Conservation (phyloP, 495 filamentous ascomycete genomes). For the Penicillium canescens region DNA sequence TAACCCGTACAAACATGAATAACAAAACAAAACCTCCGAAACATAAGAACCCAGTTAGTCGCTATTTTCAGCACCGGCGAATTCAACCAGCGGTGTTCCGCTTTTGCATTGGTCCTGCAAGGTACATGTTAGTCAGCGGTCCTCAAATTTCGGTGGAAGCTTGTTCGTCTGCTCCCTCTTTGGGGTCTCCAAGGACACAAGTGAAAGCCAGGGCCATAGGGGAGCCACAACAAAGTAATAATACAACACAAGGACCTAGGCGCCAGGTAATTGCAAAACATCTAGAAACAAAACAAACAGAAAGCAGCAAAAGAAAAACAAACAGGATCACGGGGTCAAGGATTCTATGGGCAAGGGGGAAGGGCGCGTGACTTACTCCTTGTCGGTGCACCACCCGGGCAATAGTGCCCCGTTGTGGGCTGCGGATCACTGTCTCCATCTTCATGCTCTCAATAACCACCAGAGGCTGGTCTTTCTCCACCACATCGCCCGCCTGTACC, state of each 20-base stretch:
- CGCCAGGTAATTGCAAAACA: neutral
- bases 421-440: conserved; percentile 98
- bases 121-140: conserved; percentile 27
- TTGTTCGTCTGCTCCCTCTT: neutral
- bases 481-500: conserved; percentile 74
- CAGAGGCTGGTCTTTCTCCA: conserved; percentile 82
- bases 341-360: neutral
- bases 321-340: neutral
- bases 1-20: too few species aligned
- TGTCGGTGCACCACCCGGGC: conserved; percentile 79
- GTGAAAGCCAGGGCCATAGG: too few species aligned
- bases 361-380: conserved; percentile 65
- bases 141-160: neutral
- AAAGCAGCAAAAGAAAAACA: conserved; percentile 2
- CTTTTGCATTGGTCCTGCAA: conserved; percentile 59
- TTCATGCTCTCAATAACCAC: conserved; percentile 99
- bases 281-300: neutral
- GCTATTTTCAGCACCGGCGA: conserved; percentile 29
- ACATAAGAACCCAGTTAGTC: too few species aligned
- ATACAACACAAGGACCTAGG: neutral
- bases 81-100: conserved; percentile 58
- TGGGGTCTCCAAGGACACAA: neutral
- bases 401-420: conserved; percentile 79
- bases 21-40: too few species aligned
- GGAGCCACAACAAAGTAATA: too few species aligned